A percentile compares a stretch with the other conserved stretches of the same genome.
Conservation (phyloP, 345 rosid genomes). For the Gynandropsis gynandra region DNA sequence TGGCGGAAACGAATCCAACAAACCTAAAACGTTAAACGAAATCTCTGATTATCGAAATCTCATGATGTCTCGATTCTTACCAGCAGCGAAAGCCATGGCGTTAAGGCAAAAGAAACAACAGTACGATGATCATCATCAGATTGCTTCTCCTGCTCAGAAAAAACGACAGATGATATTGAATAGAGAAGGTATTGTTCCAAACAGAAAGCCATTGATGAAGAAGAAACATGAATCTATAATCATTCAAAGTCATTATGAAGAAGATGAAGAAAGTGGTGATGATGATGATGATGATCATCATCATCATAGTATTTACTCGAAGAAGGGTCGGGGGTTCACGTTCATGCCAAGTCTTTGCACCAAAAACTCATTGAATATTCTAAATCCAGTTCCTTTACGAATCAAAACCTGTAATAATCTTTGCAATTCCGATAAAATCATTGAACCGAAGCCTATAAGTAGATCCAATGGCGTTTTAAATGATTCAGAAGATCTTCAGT, state of each 20-base stretch:
- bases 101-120: conserved; percentile 50
- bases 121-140: conserved; percentile 24
- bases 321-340: conserved; percentile 18
- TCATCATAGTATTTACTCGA: background rate
- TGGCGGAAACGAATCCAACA: conserved; percentile 21
- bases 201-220: conserved; percentile 26
- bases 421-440: conserved; percentile 3
- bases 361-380: conserved; percentile 21
- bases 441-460: background rate
- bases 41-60: conserved; percentile 55
- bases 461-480: no score
- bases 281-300: background rate
- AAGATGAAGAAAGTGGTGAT: background rate
- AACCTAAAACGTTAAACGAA: conserved; percentile 20
- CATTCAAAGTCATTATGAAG: background rate
- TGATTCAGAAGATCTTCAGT: no score
- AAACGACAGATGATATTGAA: conserved; percentile 26
- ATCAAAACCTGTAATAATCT: conserved; percentile 23
- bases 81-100: conserved; percentile 86
- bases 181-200: conserved; percentile 18
- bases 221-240: background rate
- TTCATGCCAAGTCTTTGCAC: conserved; percentile 20
- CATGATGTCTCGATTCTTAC: conserved; percentile 87
- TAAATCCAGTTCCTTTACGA: conserved; percentile 19
- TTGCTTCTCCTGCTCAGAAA: conserved; percentile 10